Evolutionary conservation across 768 basidiomycete genomes (phyloP), one percentile per base, ranked within the genome.

Genomic region (Obba rivulosa): DNA sequence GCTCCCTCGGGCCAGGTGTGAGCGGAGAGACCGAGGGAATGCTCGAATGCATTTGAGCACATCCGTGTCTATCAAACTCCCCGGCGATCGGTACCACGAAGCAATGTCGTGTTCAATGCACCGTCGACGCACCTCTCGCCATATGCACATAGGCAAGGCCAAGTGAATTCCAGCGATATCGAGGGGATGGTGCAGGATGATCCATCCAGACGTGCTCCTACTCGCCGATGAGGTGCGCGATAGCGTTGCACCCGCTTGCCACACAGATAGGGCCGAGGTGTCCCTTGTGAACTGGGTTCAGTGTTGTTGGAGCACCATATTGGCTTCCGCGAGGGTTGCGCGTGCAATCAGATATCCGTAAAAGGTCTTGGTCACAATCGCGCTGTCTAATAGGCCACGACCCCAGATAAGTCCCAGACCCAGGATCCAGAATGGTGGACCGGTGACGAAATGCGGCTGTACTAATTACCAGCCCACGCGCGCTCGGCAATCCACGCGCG

Each of bases 11-110:
- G 13, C 42, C 46, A 50, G 38, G 45, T 40, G 43, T 41, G 46
- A 51, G 53, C 53, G 53, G 53, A 45, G 46, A 11, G 49, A 25
- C 49, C 53, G 53, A 48, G 53, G 53, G 53, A 54, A 54, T 35
- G 38, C 42, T 49, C 34, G 46, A 43, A 46, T 54, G 53, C 35
- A 48, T 54, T 50, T 51, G 53, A 54, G 46, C 53, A 48, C 53
- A 48, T 41, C 53, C 53, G 53, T 54, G 53, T 54, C 53, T 54
- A 54, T 54, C 53, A 54, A 42, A 45, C 45, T 41, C 53, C 53
- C 53, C 43, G 49, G 17, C 53, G 49, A 54, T 54, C 53, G 53
- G 53, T 51, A 51, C 25, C 50, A 41, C 41, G 46, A 44, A 25
- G 34, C 42, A n/a, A 40, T 42, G 18, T 41, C 28, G 14, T 23